phyloP scores from a whole-genome alignment of 1,139 yeast genomes.

The Arxiozyma telluris region DNA sequence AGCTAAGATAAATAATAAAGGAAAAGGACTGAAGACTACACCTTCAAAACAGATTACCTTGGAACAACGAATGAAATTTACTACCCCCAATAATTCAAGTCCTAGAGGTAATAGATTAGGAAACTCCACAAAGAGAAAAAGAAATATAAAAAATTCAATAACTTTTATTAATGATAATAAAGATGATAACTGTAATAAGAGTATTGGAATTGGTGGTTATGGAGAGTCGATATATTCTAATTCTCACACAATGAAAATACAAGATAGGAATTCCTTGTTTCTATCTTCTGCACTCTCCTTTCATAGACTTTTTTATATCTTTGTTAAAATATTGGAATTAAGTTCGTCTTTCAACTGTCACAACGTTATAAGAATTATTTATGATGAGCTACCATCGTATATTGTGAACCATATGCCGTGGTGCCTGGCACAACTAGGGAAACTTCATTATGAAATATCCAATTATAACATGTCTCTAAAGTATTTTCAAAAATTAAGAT shows the following conservation, averaged over 20 bases:
- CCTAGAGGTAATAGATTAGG: conserved; percentile 5
- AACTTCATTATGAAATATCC: conserved; percentile 78
- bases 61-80: conserved; percentile 12
- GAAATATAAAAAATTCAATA: neutral
- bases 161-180: neutral
- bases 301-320: conserved; percentile 42
- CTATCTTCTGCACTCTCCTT: conserved; percentile 1
- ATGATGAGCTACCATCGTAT: conserved; percentile 54
- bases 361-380: conserved; percentile 65
- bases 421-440: conserved; percentile 73
- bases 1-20: conserved; percentile 13
- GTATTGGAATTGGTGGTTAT: neutral
- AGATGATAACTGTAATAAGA: neutral
- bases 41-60: conserved; percentile 20
- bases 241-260: neutral
- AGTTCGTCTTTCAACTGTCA: conserved; percentile 67
- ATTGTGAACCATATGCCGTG: conserved; percentile 58
- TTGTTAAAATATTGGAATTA: conserved; percentile 60
- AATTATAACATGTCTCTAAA: conserved; percentile 70
- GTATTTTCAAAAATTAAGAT: conserved; percentile 55
- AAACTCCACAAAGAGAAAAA: conserved; percentile 7
- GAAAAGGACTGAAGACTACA: conserved; percentile 22
- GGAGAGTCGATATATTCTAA: neutral
- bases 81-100: conserved; percentile 17
- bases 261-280: neutral